A percentile compares a stretch with the other conserved stretches of the same genome.
Conservation (phyloP, 257 asterid species). For the Solanum ossicruentum region DNA sequence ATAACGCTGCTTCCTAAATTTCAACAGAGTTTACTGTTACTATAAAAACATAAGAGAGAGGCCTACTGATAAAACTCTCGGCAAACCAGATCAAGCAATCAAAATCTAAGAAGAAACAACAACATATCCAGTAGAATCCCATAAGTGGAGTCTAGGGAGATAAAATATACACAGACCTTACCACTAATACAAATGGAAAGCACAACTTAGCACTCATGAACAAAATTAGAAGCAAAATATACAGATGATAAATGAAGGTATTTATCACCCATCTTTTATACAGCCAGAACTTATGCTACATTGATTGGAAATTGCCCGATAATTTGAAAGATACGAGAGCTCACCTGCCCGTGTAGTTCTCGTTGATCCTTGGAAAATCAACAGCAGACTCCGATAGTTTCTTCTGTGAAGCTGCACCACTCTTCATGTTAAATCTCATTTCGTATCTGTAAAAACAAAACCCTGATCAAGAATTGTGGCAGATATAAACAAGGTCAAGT, state of each 20-base stretch:
- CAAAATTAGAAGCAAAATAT: neutral
- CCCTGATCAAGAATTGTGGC: neutral
- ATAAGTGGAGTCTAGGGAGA: too few relatives aligned
- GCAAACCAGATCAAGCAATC: neutral
- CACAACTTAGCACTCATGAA: neutral
- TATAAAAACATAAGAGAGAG: neutral
- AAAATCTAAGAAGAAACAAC: neutral
- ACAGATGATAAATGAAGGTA: neutral
- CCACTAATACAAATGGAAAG: neutral
- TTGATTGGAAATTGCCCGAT: neutral
- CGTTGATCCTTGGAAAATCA: constrained; percentile 92
- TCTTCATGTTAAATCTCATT: constrained; percentile 93
- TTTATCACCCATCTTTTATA: neutral
- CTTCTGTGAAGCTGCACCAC: constrained; percentile 77
- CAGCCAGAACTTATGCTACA: neutral
- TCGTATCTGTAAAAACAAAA: constrained; percentile 50
- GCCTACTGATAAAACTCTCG: neutral
- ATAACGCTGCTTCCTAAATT: constrained; percentile 73
- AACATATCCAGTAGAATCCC: too few relatives aligned
- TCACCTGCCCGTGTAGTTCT: constrained; percentile 87
- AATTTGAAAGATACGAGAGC: neutral
- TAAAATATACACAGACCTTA: too few relatives aligned
- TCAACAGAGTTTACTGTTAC: neutral
- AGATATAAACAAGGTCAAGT: neutral
- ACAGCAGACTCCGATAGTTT: constrained; percentile 72